These are phyloP conservation scores for Dichomitus squalens DNA, from an alignment of 1,284 basidiomycete species.

Conservation along the genomic window DNA sequence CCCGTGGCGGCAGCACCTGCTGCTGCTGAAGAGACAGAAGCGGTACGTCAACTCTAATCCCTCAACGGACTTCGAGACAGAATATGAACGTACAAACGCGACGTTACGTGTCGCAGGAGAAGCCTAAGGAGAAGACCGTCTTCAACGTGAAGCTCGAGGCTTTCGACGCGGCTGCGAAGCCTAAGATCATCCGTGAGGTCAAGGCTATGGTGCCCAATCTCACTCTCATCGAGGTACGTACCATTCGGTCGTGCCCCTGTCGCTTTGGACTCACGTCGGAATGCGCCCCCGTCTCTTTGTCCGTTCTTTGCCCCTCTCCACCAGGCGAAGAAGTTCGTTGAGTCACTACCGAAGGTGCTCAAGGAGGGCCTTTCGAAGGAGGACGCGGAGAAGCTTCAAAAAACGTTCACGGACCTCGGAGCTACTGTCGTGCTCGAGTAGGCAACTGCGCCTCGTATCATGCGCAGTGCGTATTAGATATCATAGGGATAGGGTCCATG, in stretches of 20 bases:
- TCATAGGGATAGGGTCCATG: constrained; percentile 7
- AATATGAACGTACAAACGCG: not conserved
- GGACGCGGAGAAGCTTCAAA: constrained; percentile 96
- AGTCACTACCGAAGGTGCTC: constrained; percentile 90
- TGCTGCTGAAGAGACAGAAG: constrained; percentile 62
- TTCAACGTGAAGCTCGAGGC: constrained; percentile 96
- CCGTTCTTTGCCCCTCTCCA: constrained; percentile 3
- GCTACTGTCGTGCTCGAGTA: constrained; percentile 87
- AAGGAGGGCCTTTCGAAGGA: constrained; percentile 98
- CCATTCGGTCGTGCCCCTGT: constrained; percentile 20
- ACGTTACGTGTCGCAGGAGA: constrained; percentile 58
- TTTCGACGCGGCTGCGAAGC: constrained; percentile 88
- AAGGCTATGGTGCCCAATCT: constrained; percentile 94
- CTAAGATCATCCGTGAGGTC: constrained; percentile 98
- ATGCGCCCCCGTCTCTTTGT: not conserved
- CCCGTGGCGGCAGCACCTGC: constrained; percentile 61
- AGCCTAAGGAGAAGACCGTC: constrained; percentile 98
- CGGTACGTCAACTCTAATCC: constrained; percentile 46
- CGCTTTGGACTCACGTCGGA: not conserved
- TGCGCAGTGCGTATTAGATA: not conserved
- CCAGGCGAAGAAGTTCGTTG: constrained; percentile 99
- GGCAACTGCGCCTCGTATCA: constrained; percentile 17
- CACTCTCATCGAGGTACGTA: constrained; percentile 91
- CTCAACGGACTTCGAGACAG: no score
- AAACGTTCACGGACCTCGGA: constrained; percentile 87